A percentile compares a stretch with the other conserved stretches of the same genome.
Conservation (phyloP, 2,329 filamentous ascomycete genomes). For the Endoconidiophora laricicola region DNA sequence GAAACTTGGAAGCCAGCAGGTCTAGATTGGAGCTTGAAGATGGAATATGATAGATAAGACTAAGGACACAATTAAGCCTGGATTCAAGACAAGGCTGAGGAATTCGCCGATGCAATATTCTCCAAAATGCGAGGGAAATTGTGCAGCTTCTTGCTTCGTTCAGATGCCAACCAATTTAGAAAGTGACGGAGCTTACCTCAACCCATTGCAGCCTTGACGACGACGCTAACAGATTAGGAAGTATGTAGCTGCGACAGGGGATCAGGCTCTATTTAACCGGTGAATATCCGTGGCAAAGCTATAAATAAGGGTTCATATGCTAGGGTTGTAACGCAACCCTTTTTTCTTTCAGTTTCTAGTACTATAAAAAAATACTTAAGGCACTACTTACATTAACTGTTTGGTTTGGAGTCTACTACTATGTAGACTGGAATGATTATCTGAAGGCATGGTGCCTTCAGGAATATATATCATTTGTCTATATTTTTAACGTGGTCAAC, state of each 20-base stretch:
- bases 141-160: background rate
- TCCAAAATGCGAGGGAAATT: background rate
- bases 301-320: background rate
- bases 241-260: background rate
- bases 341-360: background rate
- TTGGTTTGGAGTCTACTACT: too few relatives aligned
- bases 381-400: too few relatives aligned
- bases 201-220: conserved; percentile 13
- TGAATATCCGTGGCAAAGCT: background rate
- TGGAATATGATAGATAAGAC: too few relatives aligned
- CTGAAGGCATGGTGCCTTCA: too few relatives aligned
- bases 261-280: background rate
- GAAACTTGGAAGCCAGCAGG: too few relatives aligned
- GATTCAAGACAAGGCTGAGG: background rate
- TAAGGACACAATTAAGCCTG: background rate
- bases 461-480: too few relatives aligned
- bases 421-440: too few relatives aligned
- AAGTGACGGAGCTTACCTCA: conserved; percentile 11
- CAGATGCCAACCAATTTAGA: background rate
- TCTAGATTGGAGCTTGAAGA: too few relatives aligned
- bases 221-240: background rate
- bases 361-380: too few relatives aligned
- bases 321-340: background rate
- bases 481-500: too few relatives aligned
- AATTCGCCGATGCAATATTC: background rate